Conservation (phyloP, 2,329 filamentous ascomycete genomes). For the Ophiostoma perfectum region DNA sequence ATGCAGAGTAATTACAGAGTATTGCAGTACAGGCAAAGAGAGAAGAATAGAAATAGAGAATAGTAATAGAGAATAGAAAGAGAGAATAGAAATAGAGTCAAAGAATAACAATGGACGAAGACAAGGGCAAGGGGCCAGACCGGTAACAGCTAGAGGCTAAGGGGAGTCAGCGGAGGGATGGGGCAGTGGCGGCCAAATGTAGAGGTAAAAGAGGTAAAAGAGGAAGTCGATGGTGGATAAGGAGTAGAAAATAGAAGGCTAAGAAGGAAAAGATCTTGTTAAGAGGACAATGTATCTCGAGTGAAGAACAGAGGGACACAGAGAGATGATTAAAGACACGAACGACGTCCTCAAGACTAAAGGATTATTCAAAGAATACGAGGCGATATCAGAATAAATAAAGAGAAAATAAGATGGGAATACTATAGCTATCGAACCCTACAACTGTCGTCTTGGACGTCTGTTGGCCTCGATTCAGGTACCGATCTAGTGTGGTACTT, state of each 20-base stretch:
- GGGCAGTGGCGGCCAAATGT: not conserved
- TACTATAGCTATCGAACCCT: no score
- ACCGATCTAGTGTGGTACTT: conserved; percentile 3
- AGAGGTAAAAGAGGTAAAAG: not conserved
- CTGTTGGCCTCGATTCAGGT: conserved; percentile 1
- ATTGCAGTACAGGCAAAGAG: not conserved
- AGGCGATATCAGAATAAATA: not conserved
- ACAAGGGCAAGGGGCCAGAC: not conserved
- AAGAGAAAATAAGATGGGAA: not conserved
- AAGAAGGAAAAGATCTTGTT: no score
- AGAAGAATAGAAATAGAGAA: not conserved
- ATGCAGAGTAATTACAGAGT: not conserved
- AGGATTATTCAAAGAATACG: no score
- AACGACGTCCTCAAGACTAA: no score
- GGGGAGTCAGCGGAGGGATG: not conserved
- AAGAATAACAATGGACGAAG: no score
- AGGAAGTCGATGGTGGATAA: not conserved
- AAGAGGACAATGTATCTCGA: no score
- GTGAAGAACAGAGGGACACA: no score
- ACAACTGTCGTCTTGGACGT: not conserved
- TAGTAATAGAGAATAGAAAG: not conserved
- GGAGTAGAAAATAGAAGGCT: not conserved
- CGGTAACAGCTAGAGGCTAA: not conserved
- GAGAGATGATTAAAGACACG: no score
- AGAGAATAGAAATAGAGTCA: no score